Evolutionary conservation across 192 early-diverging fungal species (phyloP).

Genomic region (Entomortierella lignicola): DNA sequence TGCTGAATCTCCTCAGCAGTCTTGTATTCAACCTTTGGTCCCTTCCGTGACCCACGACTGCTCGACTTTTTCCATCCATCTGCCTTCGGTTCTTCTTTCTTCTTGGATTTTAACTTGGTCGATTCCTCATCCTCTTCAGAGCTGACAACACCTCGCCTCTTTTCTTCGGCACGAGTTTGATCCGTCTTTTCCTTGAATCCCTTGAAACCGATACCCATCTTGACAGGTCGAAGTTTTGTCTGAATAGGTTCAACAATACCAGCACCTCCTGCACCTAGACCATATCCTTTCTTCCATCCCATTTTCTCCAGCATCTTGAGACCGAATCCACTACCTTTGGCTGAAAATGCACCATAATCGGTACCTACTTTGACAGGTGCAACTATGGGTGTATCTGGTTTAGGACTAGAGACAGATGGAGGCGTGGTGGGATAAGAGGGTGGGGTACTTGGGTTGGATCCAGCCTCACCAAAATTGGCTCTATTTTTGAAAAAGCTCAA

Average conservation of each 20-base stretch:
- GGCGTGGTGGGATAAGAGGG: conserved; percentile 19
- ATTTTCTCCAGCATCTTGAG: conserved; percentile 88
- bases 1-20: conserved; percentile 79
- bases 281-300: conserved; percentile 91
- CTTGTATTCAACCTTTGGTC: conserved; percentile 71
- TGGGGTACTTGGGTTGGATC: conserved; percentile 18
- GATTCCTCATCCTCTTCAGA: conserved; percentile 52
- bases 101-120: conserved; percentile 25
- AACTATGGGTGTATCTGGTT: conserved; percentile 18
- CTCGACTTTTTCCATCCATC: conserved; percentile 62
- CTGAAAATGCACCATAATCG: conserved; percentile 90
- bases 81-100: conserved; percentile 38
- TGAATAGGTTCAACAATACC: conserved; percentile 95
- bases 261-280: conserved; percentile 85
- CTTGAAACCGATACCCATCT: conserved; percentile 86
- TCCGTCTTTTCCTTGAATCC: conserved; percentile 84
- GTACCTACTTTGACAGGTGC: conserved; percentile 58
- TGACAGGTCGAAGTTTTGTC: conserved; percentile 81
- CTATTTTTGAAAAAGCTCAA: conserved; percentile 42
- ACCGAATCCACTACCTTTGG: conserved; percentile 79
- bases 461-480: conserved; percentile 16
- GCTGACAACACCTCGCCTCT: conserved; percentile 29
- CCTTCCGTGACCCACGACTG: conserved; percentile 31
- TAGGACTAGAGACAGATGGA: conserved; percentile 22
- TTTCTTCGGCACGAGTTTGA: conserved; percentile 66